These are phyloP conservation scores for Aristolochia contorta DNA, from an alignment of 164 flowering plant genomes.

Conservation along the genomic window DNA sequence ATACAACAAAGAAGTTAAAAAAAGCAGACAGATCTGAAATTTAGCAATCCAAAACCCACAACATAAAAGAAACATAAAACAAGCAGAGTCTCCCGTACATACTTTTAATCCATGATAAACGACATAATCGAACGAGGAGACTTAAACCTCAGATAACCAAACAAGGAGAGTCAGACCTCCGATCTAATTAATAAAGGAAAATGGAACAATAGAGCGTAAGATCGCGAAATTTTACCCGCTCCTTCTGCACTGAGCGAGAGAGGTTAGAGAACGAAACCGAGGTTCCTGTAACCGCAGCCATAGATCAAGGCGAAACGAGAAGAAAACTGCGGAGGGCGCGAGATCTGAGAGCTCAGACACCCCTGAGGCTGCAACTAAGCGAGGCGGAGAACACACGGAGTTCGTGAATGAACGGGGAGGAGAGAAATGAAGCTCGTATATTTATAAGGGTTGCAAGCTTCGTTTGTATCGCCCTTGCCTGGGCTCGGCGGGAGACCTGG, in stretches of 20 bases:
- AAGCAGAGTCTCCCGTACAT: no score
- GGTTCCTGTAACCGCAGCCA: conserved; percentile 8
- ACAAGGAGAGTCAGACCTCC: not conserved
- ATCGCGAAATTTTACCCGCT: conserved; percentile 2
- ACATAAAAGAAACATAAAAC: no score
- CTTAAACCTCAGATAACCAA: not conserved
- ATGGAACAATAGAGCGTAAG: not conserved
- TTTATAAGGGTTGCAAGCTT: not conserved
- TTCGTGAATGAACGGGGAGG: not conserved
- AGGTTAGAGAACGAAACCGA: not conserved
- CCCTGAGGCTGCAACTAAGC: not conserved
- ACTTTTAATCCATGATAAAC: no score
- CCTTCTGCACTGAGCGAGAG: not conserved
- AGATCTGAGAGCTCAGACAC: not conserved
- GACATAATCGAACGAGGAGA: not conserved
- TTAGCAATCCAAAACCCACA: no score
- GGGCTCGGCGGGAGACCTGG: not conserved
- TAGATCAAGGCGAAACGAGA: not conserved
- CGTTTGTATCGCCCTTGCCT: not conserved
- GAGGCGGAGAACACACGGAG: not conserved
- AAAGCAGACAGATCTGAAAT: no score
- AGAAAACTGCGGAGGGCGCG: not conserved
- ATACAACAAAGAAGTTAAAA: no score
- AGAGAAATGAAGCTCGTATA: not conserved
- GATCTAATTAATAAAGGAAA: not conserved